A percentile compares a stretch with the other conserved stretches of the same genome.
Evolutionary conservation across 2,329 filamentous ascomycete species (phyloP).

Genomic region (Dothidotthia symphoricarpi): DNA sequence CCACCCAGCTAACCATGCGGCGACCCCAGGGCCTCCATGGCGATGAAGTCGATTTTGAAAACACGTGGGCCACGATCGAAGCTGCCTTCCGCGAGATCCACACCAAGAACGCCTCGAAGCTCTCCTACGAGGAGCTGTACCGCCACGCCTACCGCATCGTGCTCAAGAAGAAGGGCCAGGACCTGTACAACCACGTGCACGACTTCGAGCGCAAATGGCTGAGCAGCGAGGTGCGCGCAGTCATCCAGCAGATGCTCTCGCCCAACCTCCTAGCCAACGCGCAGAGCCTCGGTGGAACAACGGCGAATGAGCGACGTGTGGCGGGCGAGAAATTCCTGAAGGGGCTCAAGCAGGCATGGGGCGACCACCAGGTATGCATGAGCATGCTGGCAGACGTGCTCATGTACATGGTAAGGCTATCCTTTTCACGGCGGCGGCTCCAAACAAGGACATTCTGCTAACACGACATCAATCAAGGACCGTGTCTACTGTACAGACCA

Average conservation of each 20-base stretch:
- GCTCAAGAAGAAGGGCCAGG: conserved; percentile 77
- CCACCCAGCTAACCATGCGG: conserved; percentile 12
- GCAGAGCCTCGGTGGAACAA: conserved; percentile 51
- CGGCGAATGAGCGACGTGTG: conserved; percentile 73
- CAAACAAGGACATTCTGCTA: conserved; percentile 11
- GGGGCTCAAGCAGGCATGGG: conserved; percentile 74
- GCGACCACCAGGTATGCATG: conserved; percentile 88
- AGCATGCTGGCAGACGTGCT: conserved; percentile 95
- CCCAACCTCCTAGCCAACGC: conserved; percentile 62
- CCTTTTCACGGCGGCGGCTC: neutral
- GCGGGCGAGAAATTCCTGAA: conserved; percentile 81
- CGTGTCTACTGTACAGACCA: conserved; percentile 75
- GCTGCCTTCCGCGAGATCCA: conserved; percentile 84
- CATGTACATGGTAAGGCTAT: conserved; percentile 77
- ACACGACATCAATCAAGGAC: conserved; percentile 54
- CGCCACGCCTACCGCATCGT: conserved; percentile 93
- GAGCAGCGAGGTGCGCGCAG: conserved; percentile 66
- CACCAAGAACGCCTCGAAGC: conserved; percentile 79
- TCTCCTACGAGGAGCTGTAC: conserved; percentile 96
- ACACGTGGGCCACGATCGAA: conserved; percentile 74
- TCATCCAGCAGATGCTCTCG: conserved; percentile 69
- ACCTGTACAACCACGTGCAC: conserved; percentile 77
- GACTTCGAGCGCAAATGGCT: conserved; percentile 83
- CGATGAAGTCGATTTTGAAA: conserved; percentile 76
- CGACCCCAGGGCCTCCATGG: conserved; percentile 55